Evolutionary conservation across 495 filamentous ascomycete genomes (phyloP).

Genomic region (Penicillium maclennaniae): DNA sequence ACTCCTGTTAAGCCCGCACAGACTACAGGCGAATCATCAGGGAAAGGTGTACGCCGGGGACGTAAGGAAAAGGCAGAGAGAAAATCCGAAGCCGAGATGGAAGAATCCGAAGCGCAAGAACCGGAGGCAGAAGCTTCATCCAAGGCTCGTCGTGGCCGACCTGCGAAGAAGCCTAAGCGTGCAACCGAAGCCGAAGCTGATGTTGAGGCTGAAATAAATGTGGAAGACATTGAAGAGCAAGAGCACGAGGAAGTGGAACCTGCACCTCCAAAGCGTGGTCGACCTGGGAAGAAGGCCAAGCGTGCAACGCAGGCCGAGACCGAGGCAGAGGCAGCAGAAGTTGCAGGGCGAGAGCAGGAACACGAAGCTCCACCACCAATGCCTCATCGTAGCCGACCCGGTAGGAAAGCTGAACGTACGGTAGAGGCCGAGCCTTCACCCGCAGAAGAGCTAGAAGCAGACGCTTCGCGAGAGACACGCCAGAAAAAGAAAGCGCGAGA

Average conservation of each 20-base stretch:
- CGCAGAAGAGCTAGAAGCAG: slow-evolving; percentile 22
- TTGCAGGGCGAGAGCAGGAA: slow-evolving; percentile 8
- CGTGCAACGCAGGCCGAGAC: not conserved
- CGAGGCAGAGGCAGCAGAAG: not conserved
- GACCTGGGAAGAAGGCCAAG: slow-evolving; percentile 15
- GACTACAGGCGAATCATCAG: slow-evolving; percentile 7
- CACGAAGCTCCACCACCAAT: slow-evolving; percentile 3
- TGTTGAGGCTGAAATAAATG: slow-evolving; percentile 1
- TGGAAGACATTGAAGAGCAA: not conserved
- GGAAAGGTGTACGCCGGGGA: not conserved
- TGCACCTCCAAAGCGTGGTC: slow-evolving; percentile 8
- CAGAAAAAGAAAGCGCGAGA: slow-evolving; percentile 30
- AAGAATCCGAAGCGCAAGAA: slow-evolving; percentile 2
- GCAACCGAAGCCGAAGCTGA: slow-evolving; percentile 12
- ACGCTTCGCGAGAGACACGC: slow-evolving; percentile 3
- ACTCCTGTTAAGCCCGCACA: not conserved
- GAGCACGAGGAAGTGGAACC: slow-evolving; percentile 7
- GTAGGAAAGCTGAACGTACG: slow-evolving; percentile 12
- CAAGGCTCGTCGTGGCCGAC: slow-evolving; percentile 10
- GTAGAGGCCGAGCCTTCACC: slow-evolving; percentile 9
- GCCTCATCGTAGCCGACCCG: slow-evolving; percentile 11
- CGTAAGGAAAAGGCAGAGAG: slow-evolving; percentile 7
- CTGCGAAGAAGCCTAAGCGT: slow-evolving; percentile 12
- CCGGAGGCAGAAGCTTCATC: slow-evolving; percentile 5
- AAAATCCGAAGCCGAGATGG: slow-evolving; percentile 4